Percentiles rank a stretch among this genome's conserved stretches.
These are phyloP conservation scores for Botryosphaeria dothidea DNA, from an alignment of 2,329 filamentous ascomycete genomes.

Conservation along the genomic window DNA sequence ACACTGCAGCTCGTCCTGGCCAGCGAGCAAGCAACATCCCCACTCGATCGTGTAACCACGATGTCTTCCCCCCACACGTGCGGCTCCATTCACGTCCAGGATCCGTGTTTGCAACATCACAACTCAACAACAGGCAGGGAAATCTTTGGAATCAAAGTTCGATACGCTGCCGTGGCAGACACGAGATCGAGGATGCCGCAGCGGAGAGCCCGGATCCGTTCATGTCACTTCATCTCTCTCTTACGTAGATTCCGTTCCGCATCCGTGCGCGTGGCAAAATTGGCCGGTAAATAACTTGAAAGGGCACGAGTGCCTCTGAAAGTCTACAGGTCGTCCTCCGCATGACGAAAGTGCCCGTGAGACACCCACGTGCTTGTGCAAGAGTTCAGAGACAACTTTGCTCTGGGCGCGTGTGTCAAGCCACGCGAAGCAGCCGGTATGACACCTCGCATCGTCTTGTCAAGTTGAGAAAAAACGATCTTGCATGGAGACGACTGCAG, in stretches of 20 bases:
- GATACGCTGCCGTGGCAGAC: background rate
- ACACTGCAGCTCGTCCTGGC: background rate
- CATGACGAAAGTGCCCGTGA: background rate
- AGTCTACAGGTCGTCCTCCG: too few species aligned
- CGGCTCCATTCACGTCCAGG: background rate
- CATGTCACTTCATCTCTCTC: background rate
- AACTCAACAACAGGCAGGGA: background rate
- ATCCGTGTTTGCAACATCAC: background rate
- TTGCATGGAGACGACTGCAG: background rate
- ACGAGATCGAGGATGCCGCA: background rate
- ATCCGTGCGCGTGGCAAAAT: background rate
- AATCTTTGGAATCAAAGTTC: background rate
- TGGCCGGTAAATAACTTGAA: background rate
- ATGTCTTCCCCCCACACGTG: background rate
- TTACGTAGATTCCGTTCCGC: background rate
- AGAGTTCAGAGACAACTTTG: background rate
- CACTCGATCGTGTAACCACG: background rate
- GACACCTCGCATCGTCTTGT: slow-evolving; percentile 1
- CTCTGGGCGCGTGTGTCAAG: background rate
- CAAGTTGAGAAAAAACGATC: background rate
- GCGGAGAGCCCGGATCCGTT: background rate
- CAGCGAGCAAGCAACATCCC: background rate
- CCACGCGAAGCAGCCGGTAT: slow-evolving; percentile 4
- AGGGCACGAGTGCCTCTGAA: background rate
- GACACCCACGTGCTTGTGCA: background rate